Base-by-base conservation (phyloP, 2,329 filamentous ascomycete species). In the Fusarium udum region DNA sequence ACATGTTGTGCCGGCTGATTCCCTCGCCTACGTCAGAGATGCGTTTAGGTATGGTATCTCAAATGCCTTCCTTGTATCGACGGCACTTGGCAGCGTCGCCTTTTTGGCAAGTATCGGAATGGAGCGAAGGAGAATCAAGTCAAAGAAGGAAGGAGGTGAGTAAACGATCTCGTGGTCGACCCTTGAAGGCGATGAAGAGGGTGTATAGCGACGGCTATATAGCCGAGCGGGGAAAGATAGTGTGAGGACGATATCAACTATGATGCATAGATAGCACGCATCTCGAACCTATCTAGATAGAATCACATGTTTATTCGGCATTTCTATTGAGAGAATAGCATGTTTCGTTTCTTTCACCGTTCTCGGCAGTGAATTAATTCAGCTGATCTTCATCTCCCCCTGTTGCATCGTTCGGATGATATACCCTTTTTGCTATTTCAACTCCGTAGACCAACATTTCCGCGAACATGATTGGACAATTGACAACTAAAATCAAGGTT, bases 41-140 rank as follows among this genome's bases (percentile, higher is more conserved):
- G 67, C 74, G 4, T 77, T 77, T 36, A 62, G 61, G 26, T 53
- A 45, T 3, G 71, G 65, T 24, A 70, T 77, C 24, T 61, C 69
- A 16, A 74, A 67, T 7, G 61, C 74, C 4, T 74, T 74, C 39
- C 40, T 76, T n/a, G 74, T 75, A 45, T 75, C 74, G 11, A 65
- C 72, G 18, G 71, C 57, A 8, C 53, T 76, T 12, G 67, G 74
- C 11, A 61, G 72, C 24, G 61, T 20, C 28, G 72, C 72, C 0
- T 76, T 76, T 42, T 51, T 76, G 37, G 70, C 52, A 4, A 74
- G 72, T 14, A 39, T 75, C 13, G 62, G 74, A 8, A 72, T 76
- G 67, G 74, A 76, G 40, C 59, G 71, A 34, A 63, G 26, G 22
- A 68, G 56, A 7, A 75, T 77, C 12, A 51, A 61, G 51, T 61